Evolutionary conservation across 805 yeast genomes (phyloP), one percentile per base, ranked within the genome.

Genomic region (Candida stauntonica): DNA sequence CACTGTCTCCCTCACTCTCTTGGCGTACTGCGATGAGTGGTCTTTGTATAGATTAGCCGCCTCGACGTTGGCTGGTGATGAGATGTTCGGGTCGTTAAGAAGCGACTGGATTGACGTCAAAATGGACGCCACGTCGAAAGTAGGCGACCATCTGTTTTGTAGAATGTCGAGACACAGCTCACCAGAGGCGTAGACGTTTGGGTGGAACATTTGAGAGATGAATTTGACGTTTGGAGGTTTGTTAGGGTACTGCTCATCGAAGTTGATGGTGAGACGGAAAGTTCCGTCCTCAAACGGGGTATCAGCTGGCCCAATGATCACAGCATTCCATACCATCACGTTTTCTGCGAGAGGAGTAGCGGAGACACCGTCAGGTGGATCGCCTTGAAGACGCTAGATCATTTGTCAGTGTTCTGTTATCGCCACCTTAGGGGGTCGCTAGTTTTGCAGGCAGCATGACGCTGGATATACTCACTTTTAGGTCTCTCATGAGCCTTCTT

Each of bases 271-370:
- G 44, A 93, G 69, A 42, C 95, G 74, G 63, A 93, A 93, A 0
- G 98, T 93, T 12, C 99, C 99, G 58, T 93, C 99, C 61, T 93
- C 99, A 58, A 87, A 93, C 3, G 99, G 98, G 0, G 99, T 93
- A 48, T 88, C 97, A 18, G 91, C 81, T 2, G 99, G 99, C 0
- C 99, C 99, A 41, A 93, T 89, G 46, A 93, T 93, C 42, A 93
- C 95, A 0, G 97, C 99, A 62, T 93, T 93, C 89, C 99, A 93
- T 26, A 86, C 76, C 96, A 93, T 88, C 36, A 93, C 97, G 55
- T 93, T 93, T 59, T 93, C 98, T 5, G 98, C 88, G 36, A 91
- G 73, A 5, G 99, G 99, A 5, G 96, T 86, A 0, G 99, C 99
- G 5, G 96, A 86, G 9, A 93, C 95, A 13, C 99, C 99, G 23